Conservation (phyloP, 805 yeast species). For the Wickerhamiella cacticola region DNA sequence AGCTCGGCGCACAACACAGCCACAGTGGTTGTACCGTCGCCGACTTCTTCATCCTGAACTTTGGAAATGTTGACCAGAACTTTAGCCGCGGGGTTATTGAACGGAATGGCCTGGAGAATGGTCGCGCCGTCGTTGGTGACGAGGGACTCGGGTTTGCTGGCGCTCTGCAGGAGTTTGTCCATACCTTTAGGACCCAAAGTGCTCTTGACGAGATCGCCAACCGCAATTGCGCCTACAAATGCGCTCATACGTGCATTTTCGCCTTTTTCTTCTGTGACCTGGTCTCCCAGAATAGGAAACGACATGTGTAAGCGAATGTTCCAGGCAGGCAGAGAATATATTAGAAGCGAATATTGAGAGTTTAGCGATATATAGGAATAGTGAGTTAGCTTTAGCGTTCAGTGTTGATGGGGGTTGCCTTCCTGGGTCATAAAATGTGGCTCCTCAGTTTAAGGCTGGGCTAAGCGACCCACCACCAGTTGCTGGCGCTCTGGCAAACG, state of each 20-base stretch:
- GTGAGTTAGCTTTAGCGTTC: too few species aligned
- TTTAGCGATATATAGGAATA: too few species aligned
- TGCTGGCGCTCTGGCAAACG: too few species aligned
- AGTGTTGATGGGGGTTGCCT: too few species aligned
- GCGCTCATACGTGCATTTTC: slow-evolving; percentile 96
- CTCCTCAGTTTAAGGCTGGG: too few species aligned
- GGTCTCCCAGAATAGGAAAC: slow-evolving; percentile 92
- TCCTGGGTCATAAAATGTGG: too few species aligned
- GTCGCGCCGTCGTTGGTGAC: slow-evolving; percentile 99
- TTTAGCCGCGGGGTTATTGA: slow-evolving; percentile 96
- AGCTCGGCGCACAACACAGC: slow-evolving; percentile 90
- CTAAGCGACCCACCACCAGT: too few species aligned
- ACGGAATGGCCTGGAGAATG: slow-evolving; percentile 80
- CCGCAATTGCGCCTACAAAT: slow-evolving; percentile 97
- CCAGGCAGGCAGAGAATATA: background rate
- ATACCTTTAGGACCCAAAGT: slow-evolving; percentile 98
- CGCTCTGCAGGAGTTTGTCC: slow-evolving; percentile 88
- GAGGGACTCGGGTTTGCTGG: slow-evolving; percentile 53
- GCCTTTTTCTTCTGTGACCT: slow-evolving; percentile 93
- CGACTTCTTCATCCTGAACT: slow-evolving; percentile 96
- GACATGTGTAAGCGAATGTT: slow-evolving; percentile 42
- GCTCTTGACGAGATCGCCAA: slow-evolving; percentile 89
- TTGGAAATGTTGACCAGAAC: slow-evolving; percentile 87
- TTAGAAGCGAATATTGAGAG: too few species aligned
- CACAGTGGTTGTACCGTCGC: slow-evolving; percentile 96